These are phyloP conservation scores for Aspergillus transmontanensis DNA, from an alignment of 2,329 filamentous ascomycete genomes.

Conservation along the genomic window DNA sequence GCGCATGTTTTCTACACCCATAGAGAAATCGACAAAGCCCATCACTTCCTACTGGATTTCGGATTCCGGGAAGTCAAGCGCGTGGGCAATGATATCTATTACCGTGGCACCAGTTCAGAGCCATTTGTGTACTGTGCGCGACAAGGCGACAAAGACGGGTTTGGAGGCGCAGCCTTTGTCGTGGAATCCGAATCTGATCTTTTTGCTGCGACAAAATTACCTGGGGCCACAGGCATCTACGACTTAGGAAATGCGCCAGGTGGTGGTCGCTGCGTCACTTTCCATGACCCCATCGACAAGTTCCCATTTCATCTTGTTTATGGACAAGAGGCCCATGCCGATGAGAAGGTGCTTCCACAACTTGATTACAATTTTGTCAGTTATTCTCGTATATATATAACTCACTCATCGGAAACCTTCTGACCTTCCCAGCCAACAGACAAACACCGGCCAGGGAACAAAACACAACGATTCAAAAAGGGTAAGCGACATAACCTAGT, in stretches of 20 bases:
- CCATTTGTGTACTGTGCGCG: slow-evolving; percentile 20
- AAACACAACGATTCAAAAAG: slow-evolving; percentile 18
- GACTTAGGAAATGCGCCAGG: slow-evolving; percentile 28
- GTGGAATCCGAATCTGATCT: too few species aligned
- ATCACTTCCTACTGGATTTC: slow-evolving; percentile 20
- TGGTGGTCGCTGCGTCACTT: slow-evolving; percentile 36
- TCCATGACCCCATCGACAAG: slow-evolving; percentile 41
- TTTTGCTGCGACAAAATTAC: too few species aligned
- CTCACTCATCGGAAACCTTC: too few species aligned
- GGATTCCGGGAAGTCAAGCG: slow-evolving; percentile 17
- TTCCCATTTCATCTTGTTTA: slow-evolving; percentile 38
- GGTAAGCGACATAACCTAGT: not conserved
- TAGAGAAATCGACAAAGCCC: slow-evolving; percentile 19
- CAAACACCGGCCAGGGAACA: slow-evolving; percentile 19
- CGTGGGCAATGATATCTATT: slow-evolving; percentile 16
- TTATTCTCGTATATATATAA: not conserved
- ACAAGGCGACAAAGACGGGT: slow-evolving; percentile 1
- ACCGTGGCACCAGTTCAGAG: slow-evolving; percentile 19
- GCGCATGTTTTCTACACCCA: slow-evolving; percentile 25
- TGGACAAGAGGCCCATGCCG: slow-evolving; percentile 27
- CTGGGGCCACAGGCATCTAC: too few species aligned
- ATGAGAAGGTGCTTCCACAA: slow-evolving; percentile 9
- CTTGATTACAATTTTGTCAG: slow-evolving; percentile 21
- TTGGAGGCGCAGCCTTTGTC: too few species aligned
- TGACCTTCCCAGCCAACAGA: slow-evolving; percentile 11